Conservation (phyloP, 805 yeast species). For the Barnettozyma sucrosica region DNA sequence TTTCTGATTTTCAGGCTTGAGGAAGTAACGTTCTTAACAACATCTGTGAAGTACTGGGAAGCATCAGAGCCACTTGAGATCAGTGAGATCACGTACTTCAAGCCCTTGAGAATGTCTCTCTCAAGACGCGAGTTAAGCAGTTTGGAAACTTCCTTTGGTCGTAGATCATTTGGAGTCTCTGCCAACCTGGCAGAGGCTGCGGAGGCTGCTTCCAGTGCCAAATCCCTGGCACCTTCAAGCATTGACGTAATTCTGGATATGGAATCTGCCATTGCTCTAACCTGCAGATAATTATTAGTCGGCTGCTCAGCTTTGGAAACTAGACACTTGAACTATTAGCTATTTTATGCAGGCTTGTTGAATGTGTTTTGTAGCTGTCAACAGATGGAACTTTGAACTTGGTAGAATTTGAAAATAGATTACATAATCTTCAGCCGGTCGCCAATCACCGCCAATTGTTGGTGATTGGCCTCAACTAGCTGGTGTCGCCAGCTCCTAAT, state of each 20-base stretch:
- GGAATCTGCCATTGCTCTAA: slow-evolving; percentile 54
- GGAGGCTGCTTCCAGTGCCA: slow-evolving; percentile 79
- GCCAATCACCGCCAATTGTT: no score
- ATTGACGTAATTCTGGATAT: slow-evolving; percentile 60
- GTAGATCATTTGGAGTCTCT: slow-evolving; percentile 51
- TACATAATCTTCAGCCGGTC: no score
- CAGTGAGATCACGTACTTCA: slow-evolving; percentile 47
- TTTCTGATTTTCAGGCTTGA: slow-evolving; percentile 57
- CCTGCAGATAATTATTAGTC: neutral
- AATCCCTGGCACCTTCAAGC: slow-evolving; percentile 72
- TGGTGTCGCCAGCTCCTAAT: no score
- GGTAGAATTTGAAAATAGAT: no score
- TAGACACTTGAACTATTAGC: neutral
- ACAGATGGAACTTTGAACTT: no score
- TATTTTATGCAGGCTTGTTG: no score
- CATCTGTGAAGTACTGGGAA: slow-evolving; percentile 65
- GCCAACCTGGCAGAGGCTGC: slow-evolving; percentile 64
- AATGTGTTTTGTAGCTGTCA: no score
- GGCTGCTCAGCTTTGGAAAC: neutral
- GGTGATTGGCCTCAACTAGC: no score
- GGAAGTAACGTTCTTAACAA: slow-evolving; percentile 81
- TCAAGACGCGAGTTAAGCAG: slow-evolving; percentile 65
- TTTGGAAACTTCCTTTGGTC: slow-evolving; percentile 60
- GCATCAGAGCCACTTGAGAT: slow-evolving; percentile 36
- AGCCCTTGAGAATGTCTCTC: slow-evolving; percentile 54